phyloP scores from a whole-genome alignment of 2,329 filamentous ascomycete genomes.

The Ceratocystis albifundus region DNA sequence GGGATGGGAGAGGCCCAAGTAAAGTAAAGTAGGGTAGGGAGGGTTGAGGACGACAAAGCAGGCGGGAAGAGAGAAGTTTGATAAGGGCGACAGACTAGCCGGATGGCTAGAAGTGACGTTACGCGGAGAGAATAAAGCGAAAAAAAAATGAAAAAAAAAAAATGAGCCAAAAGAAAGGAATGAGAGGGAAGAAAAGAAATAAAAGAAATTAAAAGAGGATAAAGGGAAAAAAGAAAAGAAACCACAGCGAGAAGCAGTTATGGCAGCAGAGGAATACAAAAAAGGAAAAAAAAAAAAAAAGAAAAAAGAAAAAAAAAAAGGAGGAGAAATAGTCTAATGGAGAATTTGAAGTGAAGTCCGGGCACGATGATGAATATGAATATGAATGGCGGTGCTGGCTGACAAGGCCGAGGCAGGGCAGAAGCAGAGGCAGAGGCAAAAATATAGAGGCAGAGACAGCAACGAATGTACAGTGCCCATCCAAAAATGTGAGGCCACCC shows the following conservation, averaged over 20 bases:
- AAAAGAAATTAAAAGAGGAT: neutral
- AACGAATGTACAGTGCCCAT: no score
- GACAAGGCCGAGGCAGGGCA: constrained; percentile 1
- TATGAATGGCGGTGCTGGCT: no score
- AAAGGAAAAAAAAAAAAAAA: neutral
- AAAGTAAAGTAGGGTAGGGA: no score
- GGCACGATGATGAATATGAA: neutral
- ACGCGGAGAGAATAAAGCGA: neutral
- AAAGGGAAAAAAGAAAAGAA: neutral
- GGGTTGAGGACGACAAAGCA: neutral
- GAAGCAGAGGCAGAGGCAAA: no score
- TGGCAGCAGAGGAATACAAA: neutral
- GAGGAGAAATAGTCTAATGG: neutral
- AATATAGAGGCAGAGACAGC: neutral
- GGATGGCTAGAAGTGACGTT: neutral
- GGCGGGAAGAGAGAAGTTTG: neutral
- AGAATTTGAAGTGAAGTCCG: neutral
- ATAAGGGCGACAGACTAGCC: neutral
- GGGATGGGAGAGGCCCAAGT: neutral
- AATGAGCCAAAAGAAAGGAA: neutral
- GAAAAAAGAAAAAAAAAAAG: neutral
- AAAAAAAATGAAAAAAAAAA: neutral
- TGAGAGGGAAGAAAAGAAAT: neutral
- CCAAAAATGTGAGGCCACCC: no score
- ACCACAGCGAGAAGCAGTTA: neutral